Evolutionary conservation across 2,329 filamentous ascomycete species (phyloP).

Genomic region (Cytospora piceae): DNA sequence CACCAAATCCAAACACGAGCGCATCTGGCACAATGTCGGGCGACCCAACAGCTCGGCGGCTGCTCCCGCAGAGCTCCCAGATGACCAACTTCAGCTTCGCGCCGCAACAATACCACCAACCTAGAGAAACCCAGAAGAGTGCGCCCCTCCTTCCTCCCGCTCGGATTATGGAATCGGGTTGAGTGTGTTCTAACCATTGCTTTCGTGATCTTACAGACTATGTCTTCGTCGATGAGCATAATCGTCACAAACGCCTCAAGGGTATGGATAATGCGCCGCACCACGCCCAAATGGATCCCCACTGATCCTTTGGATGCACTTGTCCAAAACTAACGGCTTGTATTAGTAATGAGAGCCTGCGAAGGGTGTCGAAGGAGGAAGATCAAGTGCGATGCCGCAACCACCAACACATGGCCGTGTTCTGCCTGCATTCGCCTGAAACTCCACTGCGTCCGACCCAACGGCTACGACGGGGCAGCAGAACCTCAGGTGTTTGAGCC

Average conservation of each 20-base stretch:
- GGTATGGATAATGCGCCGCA: slow-evolving; percentile 55
- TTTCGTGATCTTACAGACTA: slow-evolving; percentile 68
- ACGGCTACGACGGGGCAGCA: slow-evolving; percentile 69
- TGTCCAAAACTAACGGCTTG: slow-evolving; percentile 7
- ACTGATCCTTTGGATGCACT: background rate
- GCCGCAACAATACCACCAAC: slow-evolving; percentile 61
- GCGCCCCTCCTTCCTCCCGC: slow-evolving; percentile 43
- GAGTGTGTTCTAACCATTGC: slow-evolving; percentile 37
- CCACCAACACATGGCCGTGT: slow-evolving; percentile 96
- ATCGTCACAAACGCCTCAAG: slow-evolving; percentile 95
- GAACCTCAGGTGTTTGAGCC: slow-evolving; percentile 50
- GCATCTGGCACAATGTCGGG: slow-evolving; percentile 56
- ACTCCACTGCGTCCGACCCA: slow-evolving; percentile 89
- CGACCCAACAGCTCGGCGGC: slow-evolving; percentile 63
- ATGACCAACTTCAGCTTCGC: slow-evolving; percentile 80
- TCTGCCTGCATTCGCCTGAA: slow-evolving; percentile 91
- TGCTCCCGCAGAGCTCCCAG: slow-evolving; percentile 68
- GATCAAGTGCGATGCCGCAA: slow-evolving; percentile 97
- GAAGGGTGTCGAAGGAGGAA: slow-evolving; percentile 94
- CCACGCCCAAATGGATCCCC: background rate
- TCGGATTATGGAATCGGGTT: background rate
- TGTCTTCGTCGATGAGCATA: slow-evolving; percentile 99
- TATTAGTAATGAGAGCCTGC: slow-evolving; percentile 89
- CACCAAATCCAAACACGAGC: background rate
- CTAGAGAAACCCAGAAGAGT: slow-evolving; percentile 84